Evolutionary conservation across 2,329 filamentous ascomycete species (phyloP).

Genomic region (Hymenoscyphus repandus): DNA sequence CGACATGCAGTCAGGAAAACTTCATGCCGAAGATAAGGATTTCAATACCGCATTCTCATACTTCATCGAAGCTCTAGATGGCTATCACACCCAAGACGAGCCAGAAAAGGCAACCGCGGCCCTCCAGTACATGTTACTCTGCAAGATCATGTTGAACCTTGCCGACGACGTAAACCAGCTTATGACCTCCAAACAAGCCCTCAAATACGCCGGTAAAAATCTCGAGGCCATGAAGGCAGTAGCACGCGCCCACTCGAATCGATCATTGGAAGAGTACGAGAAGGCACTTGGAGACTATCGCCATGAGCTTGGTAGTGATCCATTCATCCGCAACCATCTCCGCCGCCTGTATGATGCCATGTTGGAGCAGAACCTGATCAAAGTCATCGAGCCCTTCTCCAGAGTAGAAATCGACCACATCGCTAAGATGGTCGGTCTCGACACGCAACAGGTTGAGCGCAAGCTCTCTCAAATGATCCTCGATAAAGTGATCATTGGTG

Average conservation of each 20-base stretch:
- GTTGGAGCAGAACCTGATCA: conserved; percentile 98
- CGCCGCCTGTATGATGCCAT: conserved; percentile 95
- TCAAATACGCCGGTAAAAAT: conserved; percentile 92
- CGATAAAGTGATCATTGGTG: conserved; percentile 97
- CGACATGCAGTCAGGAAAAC: conserved; percentile 99
- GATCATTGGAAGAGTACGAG: conserved; percentile 96
- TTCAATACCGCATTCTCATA: conserved; percentile 99
- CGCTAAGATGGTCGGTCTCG: conserved; percentile 93
- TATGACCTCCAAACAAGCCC: conserved; percentile 92
- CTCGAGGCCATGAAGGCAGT: conserved; percentile 99
- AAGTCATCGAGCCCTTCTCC: conserved; percentile 98
- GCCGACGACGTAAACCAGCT: conserved; percentile 93
- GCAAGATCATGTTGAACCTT: conserved; percentile 99
- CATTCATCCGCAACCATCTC: conserved; percentile 95
- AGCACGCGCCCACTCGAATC: conserved; percentile 89
- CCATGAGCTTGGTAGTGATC: conserved; percentile 88
- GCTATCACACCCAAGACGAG: conserved; percentile 92
- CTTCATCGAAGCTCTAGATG: conserved; percentile 98
- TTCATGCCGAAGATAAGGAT: conserved; percentile 97
- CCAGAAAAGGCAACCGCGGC: conserved; percentile 86
- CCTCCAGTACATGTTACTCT: conserved; percentile 98
- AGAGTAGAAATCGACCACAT: conserved; percentile 95
- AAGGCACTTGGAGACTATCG: conserved; percentile 83
- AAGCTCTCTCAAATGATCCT: conserved; percentile 99
- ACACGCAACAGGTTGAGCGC: conserved; percentile 93